phyloP scores from a whole-genome alignment of 192 early-diverging fungal genomes.

The Lobosporangium transversale region DNA sequence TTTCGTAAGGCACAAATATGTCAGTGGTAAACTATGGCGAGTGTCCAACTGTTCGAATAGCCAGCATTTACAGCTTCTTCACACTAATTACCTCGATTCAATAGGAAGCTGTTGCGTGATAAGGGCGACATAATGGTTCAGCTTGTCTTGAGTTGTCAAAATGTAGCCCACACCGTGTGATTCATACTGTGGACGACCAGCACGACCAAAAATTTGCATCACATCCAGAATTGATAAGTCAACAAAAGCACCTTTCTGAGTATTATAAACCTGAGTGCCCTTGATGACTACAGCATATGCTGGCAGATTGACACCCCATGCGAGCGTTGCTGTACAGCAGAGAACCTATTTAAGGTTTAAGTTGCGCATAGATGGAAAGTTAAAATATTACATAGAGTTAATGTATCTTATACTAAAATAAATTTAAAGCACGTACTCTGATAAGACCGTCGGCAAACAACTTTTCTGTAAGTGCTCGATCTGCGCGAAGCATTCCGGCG shows the following conservation, averaged over 20 bases:
- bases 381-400: background rate
- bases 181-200: constrained; percentile 95
- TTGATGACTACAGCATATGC: constrained; percentile 99
- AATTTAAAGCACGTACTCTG: too few relatives aligned
- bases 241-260: constrained; percentile 92
- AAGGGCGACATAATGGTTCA: constrained; percentile 91
- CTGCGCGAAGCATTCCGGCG: constrained; percentile 93
- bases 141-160: constrained; percentile 92
- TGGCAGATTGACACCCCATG: constrained; percentile 99
- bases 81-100: constrained; percentile 72
- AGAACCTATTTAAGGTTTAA: constrained; percentile 66
- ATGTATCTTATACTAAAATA: too few relatives aligned
- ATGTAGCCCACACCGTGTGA: constrained; percentile 94
- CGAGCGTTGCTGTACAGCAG: constrained; percentile 97
- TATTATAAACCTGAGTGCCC: constrained; percentile 95
- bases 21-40: background rate
- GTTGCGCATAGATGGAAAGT: background rate
- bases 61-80: background rate
- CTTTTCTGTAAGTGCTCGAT: constrained; percentile 87
- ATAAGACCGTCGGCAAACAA: constrained; percentile 89
- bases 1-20: background rate
- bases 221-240: constrained; percentile 98
- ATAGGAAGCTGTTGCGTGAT: constrained; percentile 98
- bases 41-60: background rate
- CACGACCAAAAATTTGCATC: constrained; percentile 99